These are phyloP conservation scores for Pyrus betulifolia DNA, from an alignment of 306 rosid genomes.

Conservation along the genomic window DNA sequence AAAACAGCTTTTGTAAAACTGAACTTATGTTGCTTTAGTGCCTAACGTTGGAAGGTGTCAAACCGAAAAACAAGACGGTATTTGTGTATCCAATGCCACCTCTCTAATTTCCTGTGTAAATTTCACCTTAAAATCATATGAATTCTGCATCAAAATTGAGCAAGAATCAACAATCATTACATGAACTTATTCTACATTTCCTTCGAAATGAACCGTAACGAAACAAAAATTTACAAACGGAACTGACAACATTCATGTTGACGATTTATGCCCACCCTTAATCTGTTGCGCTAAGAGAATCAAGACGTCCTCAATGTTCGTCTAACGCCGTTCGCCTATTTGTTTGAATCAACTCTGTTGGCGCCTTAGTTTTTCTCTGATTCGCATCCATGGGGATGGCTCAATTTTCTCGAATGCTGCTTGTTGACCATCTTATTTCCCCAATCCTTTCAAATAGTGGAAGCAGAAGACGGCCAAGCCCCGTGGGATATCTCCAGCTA, in stretches of 20 bases:
- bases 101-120: background rate
- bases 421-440: conserved; percentile 18
- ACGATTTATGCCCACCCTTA: background rate
- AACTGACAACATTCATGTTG: background rate
- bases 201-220: background rate
- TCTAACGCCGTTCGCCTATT: background rate
- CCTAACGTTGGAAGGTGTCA: too few relatives aligned
- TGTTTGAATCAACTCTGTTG: conserved; percentile 18
- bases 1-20: too few relatives aligned
- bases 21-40: background rate
- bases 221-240: background rate
- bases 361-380: background rate
- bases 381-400: background rate
- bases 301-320: background rate
- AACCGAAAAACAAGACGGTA: background rate
- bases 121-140: background rate
- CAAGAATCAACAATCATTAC: background rate
- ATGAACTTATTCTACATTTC: background rate
- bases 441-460: conserved; percentile 7
- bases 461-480: conserved; percentile 23
- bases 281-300: background rate
- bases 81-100: background rate
- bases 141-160: background rate
- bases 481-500: conserved; percentile 6
- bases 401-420: conserved; percentile 6